Base-by-base conservation (phyloP, 2,329 filamentous ascomycete species). In the Arthrobotrys musiformis region DNA sequence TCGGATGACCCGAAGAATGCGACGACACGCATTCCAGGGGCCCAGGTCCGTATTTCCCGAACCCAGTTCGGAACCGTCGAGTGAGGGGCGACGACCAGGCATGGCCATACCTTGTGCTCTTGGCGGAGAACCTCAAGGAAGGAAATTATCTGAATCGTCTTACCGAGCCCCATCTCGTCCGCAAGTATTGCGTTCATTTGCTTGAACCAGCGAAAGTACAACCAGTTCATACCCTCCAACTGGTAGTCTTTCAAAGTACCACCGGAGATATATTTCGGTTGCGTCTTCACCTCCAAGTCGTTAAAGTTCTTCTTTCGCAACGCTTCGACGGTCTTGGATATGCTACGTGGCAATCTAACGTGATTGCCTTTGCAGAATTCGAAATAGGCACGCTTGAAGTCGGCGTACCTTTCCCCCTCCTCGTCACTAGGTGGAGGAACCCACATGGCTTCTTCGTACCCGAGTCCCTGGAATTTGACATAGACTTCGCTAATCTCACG, bases 141-240 rank as follows among this genome's bases (percentile, higher is more conserved):
- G 2, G 70, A 52, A 11, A 77, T 80, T 62, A 64, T 80, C 40
- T 99, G 95, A 33, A 99, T 93, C 0, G 95, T 99, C 85, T 99
- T 99, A 33, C 95, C 95, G 1, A 99, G 88, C 44, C 95, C 95
- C 95, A 99, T 99, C 82, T 99, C 95, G 82, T 99, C 95, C 0
- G 95, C 95, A 5, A 98, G 88, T 73, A 98, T 94, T 28, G 93
- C 92, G 81, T 95, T 98, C 81, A 92, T 90, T 80, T 90, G 87
- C 61, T 88, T 86, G 81, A 93, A 92, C 86, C 93, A 98, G 82
- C 95, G 95, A 82, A 92, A 94, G 74, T 97, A 90, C 1, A 99
- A 88, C 94, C 95, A 99, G 81, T 79, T 81, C 62, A 50, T 67
- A n/a, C 46, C 95, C 74, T 97, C 92, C 50, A 96, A 85, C 82